Evolutionary conservation across 306 rosid genomes (phyloP).

Genomic region (Sophora flavescens): DNA sequence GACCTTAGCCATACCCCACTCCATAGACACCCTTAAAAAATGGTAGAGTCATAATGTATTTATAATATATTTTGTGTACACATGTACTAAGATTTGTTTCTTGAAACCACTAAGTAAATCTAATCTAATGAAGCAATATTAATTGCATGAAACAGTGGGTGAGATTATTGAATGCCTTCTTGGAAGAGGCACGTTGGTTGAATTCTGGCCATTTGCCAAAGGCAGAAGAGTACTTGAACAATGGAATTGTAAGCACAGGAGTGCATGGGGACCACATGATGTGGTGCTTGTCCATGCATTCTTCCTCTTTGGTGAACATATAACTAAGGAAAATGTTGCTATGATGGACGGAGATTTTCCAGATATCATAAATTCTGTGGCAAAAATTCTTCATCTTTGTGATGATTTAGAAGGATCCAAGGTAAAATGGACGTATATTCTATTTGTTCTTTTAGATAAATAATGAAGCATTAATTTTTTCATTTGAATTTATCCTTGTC

Average conservation of each 20-base stretch:
- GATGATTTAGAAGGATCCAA: constrained; percentile 42
- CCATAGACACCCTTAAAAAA: constrained; percentile 36
- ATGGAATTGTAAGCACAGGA: constrained; percentile 51
- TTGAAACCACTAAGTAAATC: neutral
- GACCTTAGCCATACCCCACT: neutral
- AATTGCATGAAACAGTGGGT: constrained; percentile 48
- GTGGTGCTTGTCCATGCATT: constrained; percentile 48
- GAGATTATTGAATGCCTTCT: constrained; percentile 53
- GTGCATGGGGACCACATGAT: too few species aligned
- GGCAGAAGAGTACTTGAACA: constrained; percentile 49
- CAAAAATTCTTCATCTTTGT: constrained; percentile 46
- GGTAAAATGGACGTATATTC: neutral
- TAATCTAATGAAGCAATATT: neutral
- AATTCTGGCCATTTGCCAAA: constrained; percentile 45
- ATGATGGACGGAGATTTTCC: constrained; percentile 39
- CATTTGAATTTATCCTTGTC: too few species aligned
- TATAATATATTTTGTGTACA: neutral
- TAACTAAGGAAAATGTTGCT: constrained; percentile 36
- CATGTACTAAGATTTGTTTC: too few species aligned
- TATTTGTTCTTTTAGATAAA: too few species aligned
- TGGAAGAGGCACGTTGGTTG: constrained; percentile 55
- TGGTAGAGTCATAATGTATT: constrained; percentile 3
- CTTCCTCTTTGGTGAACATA: constrained; percentile 47
- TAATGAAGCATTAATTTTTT: too few species aligned
- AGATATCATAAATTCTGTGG: neutral